Evolutionary conservation across 176 grass and related monocot species (phyloP).

Genomic region (Oryza nivara): DNA sequence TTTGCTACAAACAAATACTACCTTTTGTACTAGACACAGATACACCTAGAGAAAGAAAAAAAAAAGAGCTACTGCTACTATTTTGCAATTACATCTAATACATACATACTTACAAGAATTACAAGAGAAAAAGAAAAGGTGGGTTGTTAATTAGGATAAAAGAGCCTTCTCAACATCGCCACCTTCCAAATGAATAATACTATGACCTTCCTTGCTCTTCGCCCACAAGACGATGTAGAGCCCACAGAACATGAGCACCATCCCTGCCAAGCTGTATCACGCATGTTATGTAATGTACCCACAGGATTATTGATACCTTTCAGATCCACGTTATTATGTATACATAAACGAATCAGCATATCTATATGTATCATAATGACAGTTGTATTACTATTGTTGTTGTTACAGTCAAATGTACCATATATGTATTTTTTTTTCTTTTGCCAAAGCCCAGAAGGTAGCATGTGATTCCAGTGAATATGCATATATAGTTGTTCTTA

Average conservation of each 20-base stretch:
- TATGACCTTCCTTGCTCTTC: slow-evolving; percentile 44
- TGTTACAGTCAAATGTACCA: background rate
- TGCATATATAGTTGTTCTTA: background rate
- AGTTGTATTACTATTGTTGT: background rate
- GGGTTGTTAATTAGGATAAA: slow-evolving; percentile 31
- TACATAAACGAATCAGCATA: background rate
- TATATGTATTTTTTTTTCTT: background rate
- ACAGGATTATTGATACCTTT: background rate
- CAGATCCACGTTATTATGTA: background rate
- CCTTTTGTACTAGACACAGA: background rate
- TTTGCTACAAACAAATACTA: background rate
- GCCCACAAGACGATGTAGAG: slow-evolving; percentile 72
- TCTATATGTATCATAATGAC: background rate
- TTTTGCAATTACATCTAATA: background rate
- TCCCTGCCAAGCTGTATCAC: slow-evolving; percentile 52
- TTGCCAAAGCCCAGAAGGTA: background rate
- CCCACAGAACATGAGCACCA: slow-evolving; percentile 63
- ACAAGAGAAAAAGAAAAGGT: background rate
- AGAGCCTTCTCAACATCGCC: slow-evolving; percentile 50
- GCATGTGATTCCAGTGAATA: background rate
- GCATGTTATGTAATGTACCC: background rate
- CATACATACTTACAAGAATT: background rate
- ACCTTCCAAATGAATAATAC: background rate
- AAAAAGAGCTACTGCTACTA: background rate
- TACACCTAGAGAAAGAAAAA: background rate